Evolutionary conservation across 306 rosid species (phyloP).

Genomic region (Hippophae tibetana): DNA sequence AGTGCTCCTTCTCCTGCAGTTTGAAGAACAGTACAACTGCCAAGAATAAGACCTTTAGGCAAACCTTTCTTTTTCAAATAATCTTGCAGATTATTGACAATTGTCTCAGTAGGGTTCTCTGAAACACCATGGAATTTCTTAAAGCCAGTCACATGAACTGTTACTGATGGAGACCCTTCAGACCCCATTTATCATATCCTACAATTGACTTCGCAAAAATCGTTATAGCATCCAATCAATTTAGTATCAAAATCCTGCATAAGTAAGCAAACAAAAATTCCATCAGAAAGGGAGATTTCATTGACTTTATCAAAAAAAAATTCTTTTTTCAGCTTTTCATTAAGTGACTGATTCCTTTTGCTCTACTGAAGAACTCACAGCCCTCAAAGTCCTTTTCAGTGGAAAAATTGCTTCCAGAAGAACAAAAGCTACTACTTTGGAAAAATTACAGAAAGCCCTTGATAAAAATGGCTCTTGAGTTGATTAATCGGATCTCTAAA

Average conservation of each 20-base stretch:
- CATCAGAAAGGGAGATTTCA: too few relatives aligned
- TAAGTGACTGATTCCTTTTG: too few relatives aligned
- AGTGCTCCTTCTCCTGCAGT: slow-evolving; percentile 89
- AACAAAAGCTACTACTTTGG: too few relatives aligned
- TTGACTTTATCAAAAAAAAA: too few relatives aligned
- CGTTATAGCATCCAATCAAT: slow-evolving; percentile 11
- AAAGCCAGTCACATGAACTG: slow-evolving; percentile 81
- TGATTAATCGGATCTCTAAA: too few relatives aligned
- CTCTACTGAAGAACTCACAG: too few relatives aligned
- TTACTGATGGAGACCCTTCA: slow-evolving; percentile 71
- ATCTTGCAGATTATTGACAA: slow-evolving; percentile 51
- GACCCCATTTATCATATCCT: slow-evolving; percentile 66
- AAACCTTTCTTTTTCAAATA: slow-evolving; percentile 63
- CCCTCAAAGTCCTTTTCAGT: too few relatives aligned
- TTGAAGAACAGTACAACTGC: slow-evolving; percentile 79
- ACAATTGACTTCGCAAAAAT: slow-evolving; percentile 15
- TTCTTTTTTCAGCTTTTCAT: too few relatives aligned
- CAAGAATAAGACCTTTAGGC: slow-evolving; percentile 68
- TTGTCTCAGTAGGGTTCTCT: slow-evolving; percentile 82
- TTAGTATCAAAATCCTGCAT: neutral
- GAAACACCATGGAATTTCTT: slow-evolving; percentile 97
- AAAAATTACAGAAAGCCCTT: too few relatives aligned
- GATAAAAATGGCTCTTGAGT: too few relatives aligned
- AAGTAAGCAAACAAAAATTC: slow-evolving; percentile 7
- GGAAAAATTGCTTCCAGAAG: too few relatives aligned